phyloP scores from a whole-genome alignment of 148 eudicot genomes.

The Diospyros kaki region DNA sequence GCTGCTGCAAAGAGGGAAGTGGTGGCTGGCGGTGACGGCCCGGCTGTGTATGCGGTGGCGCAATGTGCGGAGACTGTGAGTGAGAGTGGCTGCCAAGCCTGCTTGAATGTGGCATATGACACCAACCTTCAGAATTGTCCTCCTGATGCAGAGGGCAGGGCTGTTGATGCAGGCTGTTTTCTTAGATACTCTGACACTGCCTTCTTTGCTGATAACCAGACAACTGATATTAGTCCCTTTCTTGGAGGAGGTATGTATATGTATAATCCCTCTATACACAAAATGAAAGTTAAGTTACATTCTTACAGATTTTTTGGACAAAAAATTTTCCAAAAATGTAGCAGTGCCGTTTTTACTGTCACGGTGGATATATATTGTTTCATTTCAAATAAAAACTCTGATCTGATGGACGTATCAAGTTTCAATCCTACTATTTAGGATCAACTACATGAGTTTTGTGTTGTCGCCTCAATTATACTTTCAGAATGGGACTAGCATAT shows the following conservation, averaged over 20 bases:
- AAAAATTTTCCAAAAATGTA: no score
- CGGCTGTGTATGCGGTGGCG: constrained; percentile 31
- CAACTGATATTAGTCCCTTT: constrained; percentile 24
- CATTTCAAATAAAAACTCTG: no score
- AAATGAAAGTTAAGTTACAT: no score
- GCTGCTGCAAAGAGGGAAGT: constrained; percentile 27
- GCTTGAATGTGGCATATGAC: constrained; percentile 32
- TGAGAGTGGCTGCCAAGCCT: constrained; percentile 26
- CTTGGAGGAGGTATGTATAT: constrained; percentile 26
- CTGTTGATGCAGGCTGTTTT: constrained; percentile 39
- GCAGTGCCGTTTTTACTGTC: no score
- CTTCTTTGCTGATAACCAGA: constrained; percentile 42
- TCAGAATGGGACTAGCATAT: no score
- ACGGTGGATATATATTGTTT: no score
- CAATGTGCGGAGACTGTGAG: constrained; percentile 39
- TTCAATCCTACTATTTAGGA: no score
- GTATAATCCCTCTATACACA: no score
- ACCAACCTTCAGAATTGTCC: constrained; percentile 29
- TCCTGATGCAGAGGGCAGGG: constrained; percentile 31
- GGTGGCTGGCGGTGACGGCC: background rate
- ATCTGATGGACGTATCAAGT: no score
- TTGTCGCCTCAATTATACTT: no score
- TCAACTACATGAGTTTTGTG: no score
- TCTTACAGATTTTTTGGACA: no score
- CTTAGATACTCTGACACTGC: constrained; percentile 29